phyloP scores from a whole-genome alignment of 169 alveolate genomes.

The Ichthyophthirius multifiliis region DNA sequence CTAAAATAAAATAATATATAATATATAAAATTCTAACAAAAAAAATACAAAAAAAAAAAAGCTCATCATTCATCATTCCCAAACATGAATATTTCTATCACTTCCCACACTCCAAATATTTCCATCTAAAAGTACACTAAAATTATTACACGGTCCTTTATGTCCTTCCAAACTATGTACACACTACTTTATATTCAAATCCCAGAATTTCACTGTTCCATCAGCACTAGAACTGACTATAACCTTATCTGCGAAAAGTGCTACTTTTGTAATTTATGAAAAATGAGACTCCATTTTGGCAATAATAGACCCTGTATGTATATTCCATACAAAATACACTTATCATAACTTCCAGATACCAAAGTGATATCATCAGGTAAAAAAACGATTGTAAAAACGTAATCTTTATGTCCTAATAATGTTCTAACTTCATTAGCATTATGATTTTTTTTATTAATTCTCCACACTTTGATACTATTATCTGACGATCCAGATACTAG shows the following conservation, averaged over 20 bases:
- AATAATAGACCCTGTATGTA: background rate
- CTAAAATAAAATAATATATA: too few species aligned
- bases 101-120: background rate
- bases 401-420: conserved; percentile 2
- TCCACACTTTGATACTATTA: background rate
- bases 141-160: background rate
- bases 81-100: background rate
- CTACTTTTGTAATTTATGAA: background rate
- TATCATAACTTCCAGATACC: background rate
- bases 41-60: background rate
- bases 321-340: background rate
- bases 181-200: background rate
- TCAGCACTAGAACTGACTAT: background rate
- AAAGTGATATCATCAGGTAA: background rate
- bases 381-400: background rate
- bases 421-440: background rate
- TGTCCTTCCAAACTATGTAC: background rate
- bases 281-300: background rate
- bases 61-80: background rate
- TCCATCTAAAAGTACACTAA: background rate
- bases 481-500: background rate
- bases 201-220: background rate
- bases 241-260: background rate
- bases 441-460: background rate
- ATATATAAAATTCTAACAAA: too few species aligned